phyloP scores from a whole-genome alignment of 2,329 filamentous ascomycete species.

The Lojkania enalia region DNA sequence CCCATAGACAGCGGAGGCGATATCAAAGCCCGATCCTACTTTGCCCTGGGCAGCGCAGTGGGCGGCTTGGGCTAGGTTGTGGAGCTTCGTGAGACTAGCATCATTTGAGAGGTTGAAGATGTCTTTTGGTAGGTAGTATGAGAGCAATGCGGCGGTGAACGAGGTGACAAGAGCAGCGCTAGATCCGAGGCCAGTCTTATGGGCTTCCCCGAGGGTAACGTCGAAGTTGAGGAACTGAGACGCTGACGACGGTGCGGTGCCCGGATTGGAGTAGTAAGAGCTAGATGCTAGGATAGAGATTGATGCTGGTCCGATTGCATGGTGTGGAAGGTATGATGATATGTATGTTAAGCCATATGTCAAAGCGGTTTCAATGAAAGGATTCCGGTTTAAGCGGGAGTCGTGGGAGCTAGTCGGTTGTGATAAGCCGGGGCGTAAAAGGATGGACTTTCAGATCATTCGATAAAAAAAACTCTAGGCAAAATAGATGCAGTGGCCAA shows the following conservation, averaged over 20 bases:
- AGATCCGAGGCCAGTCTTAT: constrained; percentile 95
- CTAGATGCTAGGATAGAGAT: constrained; percentile 92
- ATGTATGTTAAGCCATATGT: constrained; percentile 87
- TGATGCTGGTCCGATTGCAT: constrained; percentile 66
- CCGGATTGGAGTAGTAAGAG: constrained; percentile 80
- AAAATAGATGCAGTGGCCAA: no score
- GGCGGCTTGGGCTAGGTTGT: constrained; percentile 91
- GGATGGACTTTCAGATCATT: background rate
- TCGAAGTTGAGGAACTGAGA: constrained; percentile 75
- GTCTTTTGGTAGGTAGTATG: constrained; percentile 67
- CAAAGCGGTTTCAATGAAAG: constrained; percentile 90
- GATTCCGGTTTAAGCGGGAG: constrained; percentile 63
- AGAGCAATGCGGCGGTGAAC: constrained; percentile 74
- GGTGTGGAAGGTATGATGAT: constrained; percentile 51
- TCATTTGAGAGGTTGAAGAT: constrained; percentile 61
- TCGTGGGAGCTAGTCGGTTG: constrained; percentile 34
- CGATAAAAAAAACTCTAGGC: no score
- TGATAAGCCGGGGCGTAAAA: background rate
- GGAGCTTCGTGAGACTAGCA: constrained; percentile 64
- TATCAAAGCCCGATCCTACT: constrained; percentile 92
- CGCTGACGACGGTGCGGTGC: constrained; percentile 28
- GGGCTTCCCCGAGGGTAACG: constrained; percentile 73
- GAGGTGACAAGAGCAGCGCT: constrained; percentile 92
- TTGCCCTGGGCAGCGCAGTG: constrained; percentile 98
- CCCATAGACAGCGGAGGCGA: constrained; percentile 89